Conservation (phyloP, 768 basidiomycete genomes). For the Russula sp. region DNA sequence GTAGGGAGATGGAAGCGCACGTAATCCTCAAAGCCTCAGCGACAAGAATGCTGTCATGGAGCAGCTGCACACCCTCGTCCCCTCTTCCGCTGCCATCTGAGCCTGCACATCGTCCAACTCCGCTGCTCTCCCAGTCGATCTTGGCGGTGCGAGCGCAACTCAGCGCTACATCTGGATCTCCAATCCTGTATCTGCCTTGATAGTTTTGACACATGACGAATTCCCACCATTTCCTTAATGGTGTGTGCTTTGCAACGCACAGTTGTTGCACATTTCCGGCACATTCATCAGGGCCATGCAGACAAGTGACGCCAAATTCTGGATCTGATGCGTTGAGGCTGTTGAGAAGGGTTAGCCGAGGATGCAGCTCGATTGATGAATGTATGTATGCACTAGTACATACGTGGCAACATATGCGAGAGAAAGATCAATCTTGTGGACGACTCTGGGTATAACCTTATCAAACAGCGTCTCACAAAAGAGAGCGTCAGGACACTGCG, state of each 20-base stretch:
- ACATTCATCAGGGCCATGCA: slow-evolving; percentile 78
- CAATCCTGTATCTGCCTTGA: slow-evolving; percentile 55
- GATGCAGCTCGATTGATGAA: not conserved
- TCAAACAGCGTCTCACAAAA: slow-evolving; percentile 75
- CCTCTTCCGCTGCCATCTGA: slow-evolving; percentile 55
- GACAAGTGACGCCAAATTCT: slow-evolving; percentile 73
- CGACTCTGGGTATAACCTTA: slow-evolving; percentile 54
- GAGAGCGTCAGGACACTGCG: slow-evolving; percentile 74
- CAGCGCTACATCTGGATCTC: slow-evolving; percentile 53
- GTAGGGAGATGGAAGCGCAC: slow-evolving; percentile 33
- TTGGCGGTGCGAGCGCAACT: slow-evolving; percentile 56
- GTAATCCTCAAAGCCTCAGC: slow-evolving; percentile 43
- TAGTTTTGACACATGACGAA: slow-evolving; percentile 79
- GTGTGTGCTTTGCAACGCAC: slow-evolving; percentile 60
- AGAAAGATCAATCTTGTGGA: slow-evolving; percentile 57
- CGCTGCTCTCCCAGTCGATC: slow-evolving; percentile 61
- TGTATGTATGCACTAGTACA: slow-evolving; percentile 25
- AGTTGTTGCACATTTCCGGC: slow-evolving; percentile 85
- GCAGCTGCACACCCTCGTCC: slow-evolving; percentile 53
- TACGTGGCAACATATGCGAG: slow-evolving; percentile 72
- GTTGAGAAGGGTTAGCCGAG: not conserved
- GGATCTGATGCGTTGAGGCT: slow-evolving; percentile 59
- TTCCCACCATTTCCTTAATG: slow-evolving; percentile 63
- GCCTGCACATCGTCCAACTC: slow-evolving; percentile 52
- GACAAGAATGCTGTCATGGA: slow-evolving; percentile 50